phyloP scores from a whole-genome alignment of 2,329 filamentous ascomycete genomes.

The Penicillium decumbens region DNA sequence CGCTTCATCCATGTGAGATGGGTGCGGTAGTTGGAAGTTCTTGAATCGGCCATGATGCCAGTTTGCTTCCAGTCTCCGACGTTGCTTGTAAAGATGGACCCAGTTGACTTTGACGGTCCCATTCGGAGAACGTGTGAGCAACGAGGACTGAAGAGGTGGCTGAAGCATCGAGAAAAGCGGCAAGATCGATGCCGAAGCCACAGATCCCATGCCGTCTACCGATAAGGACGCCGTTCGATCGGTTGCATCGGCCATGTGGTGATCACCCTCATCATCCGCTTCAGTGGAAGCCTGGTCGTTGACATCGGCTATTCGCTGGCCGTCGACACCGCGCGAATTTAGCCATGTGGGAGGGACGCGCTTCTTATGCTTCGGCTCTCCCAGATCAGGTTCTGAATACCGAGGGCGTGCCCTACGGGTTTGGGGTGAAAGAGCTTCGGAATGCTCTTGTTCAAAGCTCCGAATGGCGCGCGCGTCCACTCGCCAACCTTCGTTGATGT shows the following conservation, averaged over 20 bases:
- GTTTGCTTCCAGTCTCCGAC: slow-evolving; percentile 78
- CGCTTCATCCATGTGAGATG: slow-evolving; percentile 70
- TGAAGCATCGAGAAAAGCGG: slow-evolving; percentile 11
- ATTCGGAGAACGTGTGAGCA: slow-evolving; percentile 31
- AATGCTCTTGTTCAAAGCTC: slow-evolving; percentile 57
- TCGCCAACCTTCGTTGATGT: slow-evolving; percentile 81
- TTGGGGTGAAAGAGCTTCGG: slow-evolving; percentile 34
- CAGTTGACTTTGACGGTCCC: slow-evolving; percentile 66
- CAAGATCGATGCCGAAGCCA: slow-evolving; percentile 8
- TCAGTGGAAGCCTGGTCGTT: slow-evolving; percentile 8
- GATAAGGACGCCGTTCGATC: slow-evolving; percentile 17
- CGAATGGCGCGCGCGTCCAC: slow-evolving; percentile 62
- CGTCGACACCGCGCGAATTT: slow-evolving; percentile 35
- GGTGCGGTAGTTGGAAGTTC: slow-evolving; percentile 89
- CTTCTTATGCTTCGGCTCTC: slow-evolving; percentile 52
- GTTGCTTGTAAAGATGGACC: slow-evolving; percentile 88
- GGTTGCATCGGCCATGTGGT: slow-evolving; percentile 43
- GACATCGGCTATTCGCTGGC: neutral
- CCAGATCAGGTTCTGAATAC: slow-evolving; percentile 46
- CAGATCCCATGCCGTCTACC: slow-evolving; percentile 12
- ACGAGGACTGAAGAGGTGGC: slow-evolving; percentile 28
- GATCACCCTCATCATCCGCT: slow-evolving; percentile 39
- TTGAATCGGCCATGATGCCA: slow-evolving; percentile 78
- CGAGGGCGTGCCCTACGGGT: slow-evolving; percentile 46
- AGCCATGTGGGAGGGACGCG: slow-evolving; percentile 46